Evolutionary conservation across 2,329 filamentous ascomycete genomes (phyloP).

Genomic region (Fusarium illudens): DNA sequence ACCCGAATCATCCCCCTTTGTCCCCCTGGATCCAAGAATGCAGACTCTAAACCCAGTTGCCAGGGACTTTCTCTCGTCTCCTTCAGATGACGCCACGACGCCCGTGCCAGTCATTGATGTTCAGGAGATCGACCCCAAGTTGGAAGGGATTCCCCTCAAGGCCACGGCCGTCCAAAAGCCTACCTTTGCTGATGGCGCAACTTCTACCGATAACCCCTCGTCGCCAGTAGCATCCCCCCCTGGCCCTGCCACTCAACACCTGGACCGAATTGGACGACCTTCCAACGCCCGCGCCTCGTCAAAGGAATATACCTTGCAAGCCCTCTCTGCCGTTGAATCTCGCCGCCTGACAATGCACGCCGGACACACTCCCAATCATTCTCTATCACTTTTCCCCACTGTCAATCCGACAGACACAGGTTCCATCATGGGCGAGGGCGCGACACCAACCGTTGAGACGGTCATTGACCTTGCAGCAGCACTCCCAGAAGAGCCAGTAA

Average conservation of each 20-base stretch:
- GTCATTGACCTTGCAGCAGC: constrained; percentile 18
- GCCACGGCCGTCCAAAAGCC: constrained; percentile 60
- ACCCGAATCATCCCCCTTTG: constrained; percentile 49
- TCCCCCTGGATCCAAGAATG: constrained; percentile 56
- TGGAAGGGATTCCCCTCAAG: constrained; percentile 68
- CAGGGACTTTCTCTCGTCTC: constrained; percentile 49
- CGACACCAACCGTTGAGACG: constrained; percentile 42
- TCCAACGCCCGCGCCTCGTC: constrained; percentile 40
- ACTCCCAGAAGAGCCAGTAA: constrained; percentile 1
- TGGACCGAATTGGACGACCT: constrained; percentile 21
- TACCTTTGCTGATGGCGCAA: constrained; percentile 57
- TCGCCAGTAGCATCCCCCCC: constrained; percentile 44
- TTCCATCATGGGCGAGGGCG: constrained; percentile 40
- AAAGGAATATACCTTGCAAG: constrained; percentile 55
- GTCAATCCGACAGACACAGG: constrained; percentile 51
- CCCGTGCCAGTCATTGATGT: constrained; percentile 63
- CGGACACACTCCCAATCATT: constrained; percentile 70
- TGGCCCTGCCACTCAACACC: constrained; percentile 25
- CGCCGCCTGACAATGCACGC: constrained; percentile 68
- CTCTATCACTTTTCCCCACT: constrained; percentile 60
- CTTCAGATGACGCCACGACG: constrained; percentile 43
- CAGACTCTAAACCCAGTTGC: constrained; percentile 49
- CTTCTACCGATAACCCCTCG: constrained; percentile 41
- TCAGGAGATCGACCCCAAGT: constrained; percentile 63
- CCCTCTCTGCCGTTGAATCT: constrained; percentile 58